Conservation (phyloP, 139 green algal species). For the Mesostigma viride region DNA sequence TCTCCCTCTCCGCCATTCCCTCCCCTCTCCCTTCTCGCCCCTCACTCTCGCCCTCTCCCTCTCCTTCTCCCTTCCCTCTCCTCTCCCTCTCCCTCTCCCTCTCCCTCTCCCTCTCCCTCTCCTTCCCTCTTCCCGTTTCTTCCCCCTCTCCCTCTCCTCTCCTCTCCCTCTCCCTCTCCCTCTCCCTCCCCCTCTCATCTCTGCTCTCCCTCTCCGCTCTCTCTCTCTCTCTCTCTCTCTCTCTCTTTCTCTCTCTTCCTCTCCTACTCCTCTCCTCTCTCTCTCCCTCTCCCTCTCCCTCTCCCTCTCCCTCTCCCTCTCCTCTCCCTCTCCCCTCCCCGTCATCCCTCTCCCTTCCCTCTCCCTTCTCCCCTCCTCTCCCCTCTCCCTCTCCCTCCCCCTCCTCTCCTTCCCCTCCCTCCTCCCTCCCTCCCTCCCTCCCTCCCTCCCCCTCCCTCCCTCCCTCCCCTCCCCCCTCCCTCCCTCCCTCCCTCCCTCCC, state of each 20-base stretch:
- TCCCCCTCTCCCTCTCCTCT: neutral
- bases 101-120: neutral
- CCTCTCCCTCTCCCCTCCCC: neutral
- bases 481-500: too few relatives aligned
- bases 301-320: neutral
- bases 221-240: conserved; percentile 20
- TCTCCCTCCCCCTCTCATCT: neutral
- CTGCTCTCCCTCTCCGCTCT: neutral
- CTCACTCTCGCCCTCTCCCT: neutral
- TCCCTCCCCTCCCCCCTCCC: too few relatives aligned
- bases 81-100: neutral
- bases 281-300: neutral
- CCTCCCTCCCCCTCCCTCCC: too few relatives aligned
- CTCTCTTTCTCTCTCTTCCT: neutral
- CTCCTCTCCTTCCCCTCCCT: too few relatives aligned
- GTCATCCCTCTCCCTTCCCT: neutral
- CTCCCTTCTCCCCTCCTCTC: too few relatives aligned
- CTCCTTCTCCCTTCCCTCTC: neutral
- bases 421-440: too few relatives aligned
- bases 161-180: neutral
- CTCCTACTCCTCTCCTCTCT: neutral
- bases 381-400: too few relatives aligned
- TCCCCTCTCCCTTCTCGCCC: neutral
- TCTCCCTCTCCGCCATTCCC: neutral
- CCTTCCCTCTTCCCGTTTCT: neutral